phyloP scores from a whole-genome alignment of 1,139 yeast genomes.

The Taiozyma onychis region DNA sequence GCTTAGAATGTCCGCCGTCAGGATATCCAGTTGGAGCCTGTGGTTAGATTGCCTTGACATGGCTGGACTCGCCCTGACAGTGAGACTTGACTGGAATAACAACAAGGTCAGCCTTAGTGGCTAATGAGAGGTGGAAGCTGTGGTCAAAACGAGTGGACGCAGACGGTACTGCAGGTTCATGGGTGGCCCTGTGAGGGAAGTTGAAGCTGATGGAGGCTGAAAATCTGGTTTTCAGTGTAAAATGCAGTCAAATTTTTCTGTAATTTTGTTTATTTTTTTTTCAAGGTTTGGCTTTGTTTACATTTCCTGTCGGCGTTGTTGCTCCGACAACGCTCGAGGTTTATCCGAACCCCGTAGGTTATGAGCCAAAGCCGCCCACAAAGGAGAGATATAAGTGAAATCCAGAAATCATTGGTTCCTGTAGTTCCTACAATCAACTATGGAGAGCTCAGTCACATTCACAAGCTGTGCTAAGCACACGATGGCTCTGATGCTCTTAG shows the following conservation, averaged over 20 bases:
- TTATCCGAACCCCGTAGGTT: not conserved
- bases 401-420: too few species aligned
- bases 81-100: not conserved
- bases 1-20: conserved; percentile 17
- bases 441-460: too few species aligned
- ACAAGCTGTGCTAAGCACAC: too few species aligned
- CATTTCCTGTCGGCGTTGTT: not conserved
- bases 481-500: too few species aligned
- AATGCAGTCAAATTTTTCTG: not conserved
- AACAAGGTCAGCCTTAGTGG: not conserved
- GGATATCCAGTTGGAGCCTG: conserved; percentile 13
- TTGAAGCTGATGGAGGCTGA: not conserved
- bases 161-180: not conserved
- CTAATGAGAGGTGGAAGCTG: not conserved
- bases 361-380: too few species aligned
- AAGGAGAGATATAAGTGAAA: too few species aligned
- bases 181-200: not conserved
- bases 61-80: not conserved
- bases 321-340: not conserved
- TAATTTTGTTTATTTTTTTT: not conserved
- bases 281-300: not conserved
- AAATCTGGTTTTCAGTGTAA: not conserved
- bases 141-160: not conserved
- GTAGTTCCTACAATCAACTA: too few species aligned
- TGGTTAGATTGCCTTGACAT: conserved; percentile 2